Base-by-base conservation (phyloP, 225 moss, liverwort and hornwort genomes). In the Rhytidiadelphus loreus region DNA sequence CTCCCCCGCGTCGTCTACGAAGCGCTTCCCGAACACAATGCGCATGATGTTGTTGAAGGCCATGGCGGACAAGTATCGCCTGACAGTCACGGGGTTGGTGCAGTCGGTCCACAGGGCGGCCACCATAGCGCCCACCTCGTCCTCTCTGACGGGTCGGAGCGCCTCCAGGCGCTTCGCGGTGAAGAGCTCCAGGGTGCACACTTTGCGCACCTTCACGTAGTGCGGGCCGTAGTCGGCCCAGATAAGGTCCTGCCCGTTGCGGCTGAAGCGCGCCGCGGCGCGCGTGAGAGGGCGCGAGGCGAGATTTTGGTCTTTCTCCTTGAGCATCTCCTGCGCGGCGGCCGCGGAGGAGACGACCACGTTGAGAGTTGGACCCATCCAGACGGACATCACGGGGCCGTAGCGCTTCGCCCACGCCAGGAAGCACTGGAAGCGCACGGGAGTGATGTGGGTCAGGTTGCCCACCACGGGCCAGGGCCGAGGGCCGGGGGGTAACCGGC, bases 171-270 rank as follows among this genome's bases (percentile, higher is more conserved):
- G 89, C 93, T 95, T 96, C 28, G 95, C 88, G 25, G 96, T 93
- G 89, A 99, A 99, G 23, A 99, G 93, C 93, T 99, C 99, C 77
- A 99, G 69, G 39, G 94, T 99, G 87, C 99, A 99, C 8, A 99
- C 96, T 85, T 99, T 99, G 80, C 99, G 91, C 60, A 99, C 99
- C 86, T 96, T 99, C 74, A 97, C 99, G 77, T 99, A 99, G 85
- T 99, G 99, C 9, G 99, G 93, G 26, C 99, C 99, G 55, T 94
- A 99, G 91, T 99, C 99, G 1, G 99, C 97, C 99, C 99, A 99
- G 87, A 99, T 99, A 73, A 99, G 96, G 92, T 99, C 99, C 88
- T 96, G 96, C 50, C 99, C 99, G 68, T 99, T 91, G 52, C 95
- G 89, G 59, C 99, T 99, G 85, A 97, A 97, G 29, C 95, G 89